A percentile compares a stretch with the other conserved stretches of the same genome.
Evolutionary conservation across 2,329 filamentous ascomycete species (phyloP).

Genomic region (Sporothrix brunneoviolacea): DNA sequence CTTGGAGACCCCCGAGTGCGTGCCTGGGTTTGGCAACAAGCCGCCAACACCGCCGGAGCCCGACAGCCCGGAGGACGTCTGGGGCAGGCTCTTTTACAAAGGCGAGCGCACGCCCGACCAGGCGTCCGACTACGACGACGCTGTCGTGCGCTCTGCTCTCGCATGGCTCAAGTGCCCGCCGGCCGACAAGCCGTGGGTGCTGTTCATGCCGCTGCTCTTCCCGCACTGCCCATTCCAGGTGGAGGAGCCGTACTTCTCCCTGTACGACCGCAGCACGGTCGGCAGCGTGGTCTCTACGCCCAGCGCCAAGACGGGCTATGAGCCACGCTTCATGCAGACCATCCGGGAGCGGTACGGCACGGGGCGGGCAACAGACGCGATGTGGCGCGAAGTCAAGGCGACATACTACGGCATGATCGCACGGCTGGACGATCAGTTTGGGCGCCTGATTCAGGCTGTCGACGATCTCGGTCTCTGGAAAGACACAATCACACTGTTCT

Average conservation of each 20-base stretch:
- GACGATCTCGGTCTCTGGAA: constrained; percentile 31
- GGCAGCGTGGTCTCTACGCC: constrained; percentile 19
- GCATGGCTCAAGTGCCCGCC: constrained; percentile 39
- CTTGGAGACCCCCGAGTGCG: constrained; percentile 30
- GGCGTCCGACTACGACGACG: constrained; percentile 39
- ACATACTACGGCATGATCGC: constrained; percentile 43
- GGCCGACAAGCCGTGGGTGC: constrained; percentile 33
- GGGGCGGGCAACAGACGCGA: constrained; percentile 31
- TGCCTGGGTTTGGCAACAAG: constrained; percentile 24
- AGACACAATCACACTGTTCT: constrained; percentile 37
- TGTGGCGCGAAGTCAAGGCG: constrained; percentile 38
- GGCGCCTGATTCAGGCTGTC: constrained; percentile 30
- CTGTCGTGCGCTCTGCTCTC: constrained; percentile 33
- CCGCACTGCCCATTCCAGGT: constrained; percentile 42
- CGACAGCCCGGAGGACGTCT: constrained; percentile 18
- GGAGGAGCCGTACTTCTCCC: constrained; percentile 41
- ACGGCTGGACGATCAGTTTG: constrained; percentile 39
- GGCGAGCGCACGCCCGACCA: constrained; percentile 31
- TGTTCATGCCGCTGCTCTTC: constrained; percentile 38
- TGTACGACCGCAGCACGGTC: constrained; percentile 31
- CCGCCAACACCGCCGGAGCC: constrained; percentile 19
- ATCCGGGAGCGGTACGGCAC: constrained; percentile 35
- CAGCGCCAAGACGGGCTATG: constrained; percentile 31
- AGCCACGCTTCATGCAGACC: constrained; percentile 34
- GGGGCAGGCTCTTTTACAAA: constrained; percentile 35